Evolutionary conservation across 306 rosid genomes (phyloP).

Genomic region (Hippophae tibetana): DNA sequence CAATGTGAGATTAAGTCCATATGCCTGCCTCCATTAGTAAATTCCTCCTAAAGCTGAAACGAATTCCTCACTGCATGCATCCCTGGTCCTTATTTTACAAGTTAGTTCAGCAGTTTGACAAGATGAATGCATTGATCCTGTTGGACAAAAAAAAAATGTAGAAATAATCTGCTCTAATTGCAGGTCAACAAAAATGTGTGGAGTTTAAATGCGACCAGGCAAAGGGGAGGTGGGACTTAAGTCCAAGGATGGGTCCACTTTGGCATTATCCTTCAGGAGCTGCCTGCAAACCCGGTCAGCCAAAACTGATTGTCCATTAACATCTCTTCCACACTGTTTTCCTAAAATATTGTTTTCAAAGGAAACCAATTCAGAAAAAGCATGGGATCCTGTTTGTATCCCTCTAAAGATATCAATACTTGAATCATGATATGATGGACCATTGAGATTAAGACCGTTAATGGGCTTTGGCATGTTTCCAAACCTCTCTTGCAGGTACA

Average conservation of each 20-base stretch:
- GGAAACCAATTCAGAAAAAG: slow-evolving; percentile 49
- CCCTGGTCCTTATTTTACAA: too few relatives aligned
- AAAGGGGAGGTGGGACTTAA: slow-evolving; percentile 52
- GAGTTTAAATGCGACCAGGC: slow-evolving; percentile 47
- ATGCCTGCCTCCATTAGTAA: too few relatives aligned
- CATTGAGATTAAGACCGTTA: slow-evolving; percentile 40
- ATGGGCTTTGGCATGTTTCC: too few relatives aligned
- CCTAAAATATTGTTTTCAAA: slow-evolving; percentile 53
- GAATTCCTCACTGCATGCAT: too few relatives aligned
- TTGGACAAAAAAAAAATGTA: slow-evolving; percentile 20
- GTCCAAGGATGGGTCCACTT: slow-evolving; percentile 57
- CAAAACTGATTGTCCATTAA: slow-evolving; percentile 59
- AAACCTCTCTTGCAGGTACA: too few relatives aligned
- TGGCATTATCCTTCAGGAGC: slow-evolving; percentile 64
- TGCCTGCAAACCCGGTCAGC: slow-evolving; percentile 86
- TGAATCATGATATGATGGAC: slow-evolving; percentile 52
- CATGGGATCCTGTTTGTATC: slow-evolving; percentile 29
- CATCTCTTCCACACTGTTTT: slow-evolving; percentile 44
- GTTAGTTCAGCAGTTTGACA: too few relatives aligned
- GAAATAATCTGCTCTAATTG: slow-evolving; percentile 19
- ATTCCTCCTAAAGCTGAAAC: too few relatives aligned
- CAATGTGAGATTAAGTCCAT: too few relatives aligned
- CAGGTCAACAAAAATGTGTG: slow-evolving; percentile 32
- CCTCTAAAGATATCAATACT: slow-evolving; percentile 25
- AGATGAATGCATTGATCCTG: slow-evolving; percentile 20